Percentiles rank a stretch among this genome's conserved stretches.
phyloP scores from a whole-genome alignment of 371 early-diverging fungal genomes.

The Conidiobolus incongruus region DNA sequence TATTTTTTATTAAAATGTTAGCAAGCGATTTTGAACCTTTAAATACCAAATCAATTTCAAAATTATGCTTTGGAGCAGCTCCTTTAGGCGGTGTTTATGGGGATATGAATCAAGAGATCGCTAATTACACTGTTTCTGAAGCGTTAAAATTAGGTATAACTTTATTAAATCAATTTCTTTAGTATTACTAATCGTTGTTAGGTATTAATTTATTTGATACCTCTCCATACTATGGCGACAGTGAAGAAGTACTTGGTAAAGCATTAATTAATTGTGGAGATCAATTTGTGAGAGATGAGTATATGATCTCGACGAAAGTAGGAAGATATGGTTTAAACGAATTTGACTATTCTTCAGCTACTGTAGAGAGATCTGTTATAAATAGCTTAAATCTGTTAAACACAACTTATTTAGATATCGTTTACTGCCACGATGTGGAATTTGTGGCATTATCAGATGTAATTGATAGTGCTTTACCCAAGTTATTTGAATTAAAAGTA shows the following conservation, averaged over 20 bases:
- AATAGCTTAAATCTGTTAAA: constrained; percentile 36
- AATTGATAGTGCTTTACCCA: constrained; percentile 29
- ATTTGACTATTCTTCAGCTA: constrained; percentile 39
- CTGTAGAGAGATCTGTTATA: constrained; percentile 23
- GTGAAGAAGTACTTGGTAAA: constrained; percentile 42
- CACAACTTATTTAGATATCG: constrained; percentile 50
- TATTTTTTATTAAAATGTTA: no score
- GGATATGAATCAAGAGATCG: not conserved
- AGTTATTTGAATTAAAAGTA: constrained; percentile 41
- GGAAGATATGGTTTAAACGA: constrained; percentile 53
- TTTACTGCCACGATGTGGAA: constrained; percentile 60
- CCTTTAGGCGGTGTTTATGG: constrained; percentile 6
- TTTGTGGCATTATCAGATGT: constrained; percentile 35
- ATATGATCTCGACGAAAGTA: constrained; percentile 45
- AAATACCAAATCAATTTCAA: constrained; percentile 1
- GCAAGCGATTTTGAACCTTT: no score
- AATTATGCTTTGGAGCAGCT: constrained; percentile 7
- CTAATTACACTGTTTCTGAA: not conserved
- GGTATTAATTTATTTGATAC: constrained; percentile 56
- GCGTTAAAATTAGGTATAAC: constrained; percentile 7
- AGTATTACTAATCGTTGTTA: constrained; percentile 4
- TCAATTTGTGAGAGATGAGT: constrained; percentile 33
- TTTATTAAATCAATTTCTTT: not conserved
- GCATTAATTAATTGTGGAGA: constrained; percentile 20
- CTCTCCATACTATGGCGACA: constrained; percentile 50